A percentile compares a stretch with the other conserved stretches of the same genome.
phyloP scores from a whole-genome alignment of 345 rosid species.

The Bruguiera parviflora region DNA sequence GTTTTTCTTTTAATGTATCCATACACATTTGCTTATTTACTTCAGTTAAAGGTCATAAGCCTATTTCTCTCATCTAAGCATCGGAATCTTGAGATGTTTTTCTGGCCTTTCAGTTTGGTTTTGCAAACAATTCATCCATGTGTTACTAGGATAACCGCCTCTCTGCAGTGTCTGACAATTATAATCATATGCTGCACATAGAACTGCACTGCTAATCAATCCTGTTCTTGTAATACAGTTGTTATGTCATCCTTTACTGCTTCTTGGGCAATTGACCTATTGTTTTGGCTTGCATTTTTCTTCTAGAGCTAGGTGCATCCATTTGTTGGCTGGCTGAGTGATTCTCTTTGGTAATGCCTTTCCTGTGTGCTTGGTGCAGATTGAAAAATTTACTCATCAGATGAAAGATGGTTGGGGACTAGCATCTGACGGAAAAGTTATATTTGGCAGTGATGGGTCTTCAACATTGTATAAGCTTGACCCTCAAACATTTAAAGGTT shows the following conservation, averaged over 20 bases:
- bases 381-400: constrained; percentile 57
- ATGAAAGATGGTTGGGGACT: constrained; percentile 99
- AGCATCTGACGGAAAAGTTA: constrained; percentile 76
- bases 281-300: constrained; percentile 1
- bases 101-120: neutral
- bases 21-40: neutral
- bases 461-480: constrained; percentile 74
- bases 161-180: neutral
- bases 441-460: constrained; percentile 90
- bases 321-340: constrained; percentile 2
- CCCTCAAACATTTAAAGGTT: constrained; percentile 70
- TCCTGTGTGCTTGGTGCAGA: constrained; percentile 42
- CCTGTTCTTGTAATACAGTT: neutral
- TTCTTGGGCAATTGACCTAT: constrained; percentile 6
- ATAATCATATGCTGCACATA: neutral
- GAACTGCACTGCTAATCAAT: neutral
- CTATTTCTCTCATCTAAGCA: neutral
- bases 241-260: neutral
- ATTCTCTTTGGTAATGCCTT: constrained; percentile 1
- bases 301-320: neutral
- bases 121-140: neutral
- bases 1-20: constrained; percentile 6
- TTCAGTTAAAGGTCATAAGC: neutral
- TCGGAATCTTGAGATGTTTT: neutral
- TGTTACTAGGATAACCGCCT: neutral